These are phyloP conservation scores for Fragilaria crotonensis DNA, from an alignment of 108 stramenopile species.

Conservation along the genomic window DNA sequence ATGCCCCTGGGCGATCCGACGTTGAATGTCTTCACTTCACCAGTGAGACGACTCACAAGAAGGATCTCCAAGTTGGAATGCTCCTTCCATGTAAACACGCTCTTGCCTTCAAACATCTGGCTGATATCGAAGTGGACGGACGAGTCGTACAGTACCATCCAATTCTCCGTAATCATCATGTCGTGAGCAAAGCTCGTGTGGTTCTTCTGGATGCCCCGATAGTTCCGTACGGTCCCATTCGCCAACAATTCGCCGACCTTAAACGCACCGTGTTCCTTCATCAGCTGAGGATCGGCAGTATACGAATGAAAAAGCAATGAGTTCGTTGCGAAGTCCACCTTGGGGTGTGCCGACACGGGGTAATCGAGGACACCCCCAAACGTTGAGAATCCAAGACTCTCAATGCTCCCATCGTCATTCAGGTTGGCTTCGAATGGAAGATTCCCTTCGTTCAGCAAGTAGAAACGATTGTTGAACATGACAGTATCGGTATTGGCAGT, in stretches of 20 bases:
- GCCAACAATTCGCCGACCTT: slow-evolving; percentile 30
- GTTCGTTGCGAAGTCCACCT: slow-evolving; percentile 10
- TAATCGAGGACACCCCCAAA: slow-evolving; percentile 15
- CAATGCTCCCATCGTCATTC: slow-evolving; percentile 28
- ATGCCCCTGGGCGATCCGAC: slow-evolving; percentile 26
- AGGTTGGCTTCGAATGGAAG: slow-evolving; percentile 27
- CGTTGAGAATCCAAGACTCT: slow-evolving; percentile 28
- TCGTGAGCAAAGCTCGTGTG: slow-evolving; percentile 33
- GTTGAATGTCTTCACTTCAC: slow-evolving; percentile 16
- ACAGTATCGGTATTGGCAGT: slow-evolving; percentile 21
- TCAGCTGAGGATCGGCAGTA: slow-evolving; percentile 20
- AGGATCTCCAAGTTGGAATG: neutral
- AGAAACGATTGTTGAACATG: slow-evolving; percentile 32
- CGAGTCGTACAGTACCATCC: slow-evolving; percentile 32
- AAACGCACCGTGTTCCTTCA: slow-evolving; percentile 26
- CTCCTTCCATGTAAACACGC: neutral
- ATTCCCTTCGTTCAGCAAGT: slow-evolving; percentile 29
- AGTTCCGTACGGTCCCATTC: too few relatives aligned
- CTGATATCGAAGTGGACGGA: slow-evolving; percentile 23
- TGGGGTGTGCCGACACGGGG: slow-evolving; percentile 32
- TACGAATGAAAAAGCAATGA: slow-evolving; percentile 36
- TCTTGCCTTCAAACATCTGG: neutral
- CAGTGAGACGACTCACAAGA: neutral
- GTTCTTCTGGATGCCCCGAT: slow-evolving; percentile 24
- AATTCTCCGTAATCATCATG: slow-evolving; percentile 22